phyloP scores from a whole-genome alignment of 179 eudicot genomes.

The Gypsophila paniculata region DNA sequence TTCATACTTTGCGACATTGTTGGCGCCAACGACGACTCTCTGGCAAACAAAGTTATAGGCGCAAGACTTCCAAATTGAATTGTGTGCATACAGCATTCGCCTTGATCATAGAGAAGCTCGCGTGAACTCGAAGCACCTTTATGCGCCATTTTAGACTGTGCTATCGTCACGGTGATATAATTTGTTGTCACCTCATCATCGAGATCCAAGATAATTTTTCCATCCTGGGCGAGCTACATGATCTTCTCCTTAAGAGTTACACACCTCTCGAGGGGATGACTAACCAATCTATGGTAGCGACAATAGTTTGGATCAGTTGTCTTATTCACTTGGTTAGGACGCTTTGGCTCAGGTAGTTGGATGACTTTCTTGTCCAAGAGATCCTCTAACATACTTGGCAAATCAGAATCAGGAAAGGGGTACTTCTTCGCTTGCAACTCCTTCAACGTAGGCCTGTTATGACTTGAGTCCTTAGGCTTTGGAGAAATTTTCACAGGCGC shows the following conservation, averaged over 20 bases:
- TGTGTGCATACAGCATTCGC: too few species aligned
- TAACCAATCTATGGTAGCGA: background rate
- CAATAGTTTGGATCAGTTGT: background rate
- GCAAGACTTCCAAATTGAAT: too few species aligned
- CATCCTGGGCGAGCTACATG: background rate
- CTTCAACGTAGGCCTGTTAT: background rate
- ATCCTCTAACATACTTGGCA: background rate
- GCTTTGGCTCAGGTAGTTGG: background rate
- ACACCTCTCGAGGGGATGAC: slow-evolving; percentile 7
- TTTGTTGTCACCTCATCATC: too few species aligned
- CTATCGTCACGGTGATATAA: too few species aligned
- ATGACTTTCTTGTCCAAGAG: slow-evolving; percentile 11
- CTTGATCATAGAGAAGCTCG: too few species aligned
- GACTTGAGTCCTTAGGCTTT: too few species aligned
- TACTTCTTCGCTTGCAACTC: slow-evolving; percentile 5
- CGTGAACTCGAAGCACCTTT: too few species aligned
- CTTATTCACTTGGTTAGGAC: background rate
- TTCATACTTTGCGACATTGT: too few species aligned
- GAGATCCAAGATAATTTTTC: background rate
- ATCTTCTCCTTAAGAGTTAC: slow-evolving; percentile 13
- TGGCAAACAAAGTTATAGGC: too few species aligned
- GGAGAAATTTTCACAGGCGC: background rate
- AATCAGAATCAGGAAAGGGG: background rate
- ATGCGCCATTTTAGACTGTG: too few species aligned
- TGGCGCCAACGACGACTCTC: too few species aligned